Conservation (phyloP, 176 grass and related monocot genomes). For the Lolium perenne region DNA sequence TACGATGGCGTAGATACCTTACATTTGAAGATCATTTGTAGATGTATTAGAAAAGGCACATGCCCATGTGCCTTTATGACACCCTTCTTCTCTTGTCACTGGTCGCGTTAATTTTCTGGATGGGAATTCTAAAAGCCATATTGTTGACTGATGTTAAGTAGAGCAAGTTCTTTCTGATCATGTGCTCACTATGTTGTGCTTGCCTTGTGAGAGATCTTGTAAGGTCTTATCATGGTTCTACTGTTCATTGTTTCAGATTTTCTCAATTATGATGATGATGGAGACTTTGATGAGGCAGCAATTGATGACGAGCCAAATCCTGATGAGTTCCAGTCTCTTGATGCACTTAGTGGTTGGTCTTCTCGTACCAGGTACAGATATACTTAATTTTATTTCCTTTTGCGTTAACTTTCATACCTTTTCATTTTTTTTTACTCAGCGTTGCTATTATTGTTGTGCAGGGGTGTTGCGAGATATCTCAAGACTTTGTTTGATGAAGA, state of each 20-base stretch:
- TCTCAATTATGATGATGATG: constrained; percentile 88
- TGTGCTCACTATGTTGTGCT: background rate
- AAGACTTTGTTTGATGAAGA: constrained; percentile 89
- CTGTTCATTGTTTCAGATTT: constrained; percentile 64
- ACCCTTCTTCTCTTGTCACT: background rate
- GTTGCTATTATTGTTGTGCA: constrained; percentile 38
- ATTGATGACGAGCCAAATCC: constrained; percentile 65
- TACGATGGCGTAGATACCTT: constrained; percentile 22
- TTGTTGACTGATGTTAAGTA: background rate
- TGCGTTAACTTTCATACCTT: background rate
- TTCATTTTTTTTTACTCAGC: constrained; percentile 4
- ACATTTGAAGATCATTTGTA: background rate
- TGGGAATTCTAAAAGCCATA: background rate
- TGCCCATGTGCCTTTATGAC: background rate
- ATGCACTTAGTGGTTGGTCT: constrained; percentile 91
- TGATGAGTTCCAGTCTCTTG: constrained; percentile 77
- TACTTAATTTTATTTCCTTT: constrained; percentile 4
- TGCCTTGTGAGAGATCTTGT: background rate
- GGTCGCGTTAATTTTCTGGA: background rate
- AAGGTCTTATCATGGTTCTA: constrained; percentile 26
- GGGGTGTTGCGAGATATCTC: constrained; percentile 90
- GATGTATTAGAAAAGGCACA: constrained; percentile 17
- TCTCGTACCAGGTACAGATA: constrained; percentile 77
- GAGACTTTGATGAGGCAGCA: constrained; percentile 61
- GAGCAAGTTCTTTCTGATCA: background rate